Evolutionary conservation across 2,329 filamentous ascomycete genomes (phyloP).

Genomic region (Bipolaris gigantea): DNA sequence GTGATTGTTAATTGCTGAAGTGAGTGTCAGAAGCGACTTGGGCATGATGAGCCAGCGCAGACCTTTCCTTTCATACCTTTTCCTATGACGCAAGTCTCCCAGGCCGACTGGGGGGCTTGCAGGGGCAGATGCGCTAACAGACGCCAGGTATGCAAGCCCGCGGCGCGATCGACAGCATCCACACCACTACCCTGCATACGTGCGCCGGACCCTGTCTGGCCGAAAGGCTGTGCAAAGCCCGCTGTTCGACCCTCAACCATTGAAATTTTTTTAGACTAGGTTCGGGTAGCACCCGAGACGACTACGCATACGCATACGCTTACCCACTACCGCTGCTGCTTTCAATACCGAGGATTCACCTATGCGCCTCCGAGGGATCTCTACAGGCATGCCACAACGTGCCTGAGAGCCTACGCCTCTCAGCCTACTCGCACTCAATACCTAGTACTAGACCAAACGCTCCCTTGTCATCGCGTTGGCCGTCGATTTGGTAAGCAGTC

Average conservation of each 20-base stretch:
- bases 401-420: constrained; percentile 6
- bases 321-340: constrained; percentile 7
- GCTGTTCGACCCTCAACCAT: constrained; percentile 12
- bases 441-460: constrained; percentile 1
- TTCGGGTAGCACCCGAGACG: constrained; percentile 30
- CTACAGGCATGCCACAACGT: constrained; percentile 12
- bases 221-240: constrained; percentile 24
- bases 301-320: constrained; percentile 11
- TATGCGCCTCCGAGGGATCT: constrained; percentile 10
- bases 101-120: constrained; percentile 7
- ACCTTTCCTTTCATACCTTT: constrained; percentile 30
- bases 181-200: constrained; percentile 19
- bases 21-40: constrained; percentile 31
- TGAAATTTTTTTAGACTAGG: constrained; percentile 24
- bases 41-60: constrained; percentile 26
- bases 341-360: constrained; percentile 27
- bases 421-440: neutral
- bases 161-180: constrained; percentile 22
- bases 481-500: constrained; percentile 3
- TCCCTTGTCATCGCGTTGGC: neutral
- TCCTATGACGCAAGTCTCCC: constrained; percentile 19
- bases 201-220: constrained; percentile 19
- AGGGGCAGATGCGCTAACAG: constrained; percentile 16
- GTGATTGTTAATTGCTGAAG: constrained; percentile 43
- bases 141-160: constrained; percentile 6